Conservation (phyloP, 768 basidiomycete genomes). For the Termitomyces sp. region DNA sequence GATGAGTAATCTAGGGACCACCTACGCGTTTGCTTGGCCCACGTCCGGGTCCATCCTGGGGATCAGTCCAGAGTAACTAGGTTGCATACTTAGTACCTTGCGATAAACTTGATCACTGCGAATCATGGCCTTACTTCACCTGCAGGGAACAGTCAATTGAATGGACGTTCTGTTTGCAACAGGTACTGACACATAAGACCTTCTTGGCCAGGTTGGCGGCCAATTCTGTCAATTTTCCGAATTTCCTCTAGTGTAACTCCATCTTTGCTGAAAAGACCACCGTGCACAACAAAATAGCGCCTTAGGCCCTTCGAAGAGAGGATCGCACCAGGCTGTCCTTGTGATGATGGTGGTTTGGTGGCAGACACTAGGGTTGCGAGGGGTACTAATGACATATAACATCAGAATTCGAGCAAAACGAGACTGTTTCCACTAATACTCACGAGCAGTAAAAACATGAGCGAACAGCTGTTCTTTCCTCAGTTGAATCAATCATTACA, state of each 20-base stretch:
- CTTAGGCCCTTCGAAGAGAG: slow-evolving; percentile 80
- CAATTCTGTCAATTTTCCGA: slow-evolving; percentile 81
- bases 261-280: slow-evolving; percentile 94
- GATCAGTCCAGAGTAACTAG: slow-evolving; percentile 94
- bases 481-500: slow-evolving; percentile 2
- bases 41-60: slow-evolving; percentile 82
- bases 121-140: slow-evolving; percentile 53
- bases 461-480: slow-evolving; percentile 68
- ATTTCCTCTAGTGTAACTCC: slow-evolving; percentile 93
- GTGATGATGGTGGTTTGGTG: slow-evolving; percentile 51
- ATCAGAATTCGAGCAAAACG: not conserved
- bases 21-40: slow-evolving; percentile 94
- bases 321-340: slow-evolving; percentile 49
- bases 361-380: slow-evolving; percentile 83
- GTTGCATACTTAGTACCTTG: not conserved
- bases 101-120: not conserved
- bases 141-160: slow-evolving; percentile 22
- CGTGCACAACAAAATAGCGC: slow-evolving; percentile 94
- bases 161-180: not conserved
- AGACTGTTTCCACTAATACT: slow-evolving; percentile 26
- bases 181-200: slow-evolving; percentile 85
- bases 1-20: slow-evolving; percentile 9
- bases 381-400: slow-evolving; percentile 59
- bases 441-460: slow-evolving; percentile 87
- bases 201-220: slow-evolving; percentile 89